Conservation (phyloP, 352 stramenopile genomes). For the Phytopythium litorale region DNA sequence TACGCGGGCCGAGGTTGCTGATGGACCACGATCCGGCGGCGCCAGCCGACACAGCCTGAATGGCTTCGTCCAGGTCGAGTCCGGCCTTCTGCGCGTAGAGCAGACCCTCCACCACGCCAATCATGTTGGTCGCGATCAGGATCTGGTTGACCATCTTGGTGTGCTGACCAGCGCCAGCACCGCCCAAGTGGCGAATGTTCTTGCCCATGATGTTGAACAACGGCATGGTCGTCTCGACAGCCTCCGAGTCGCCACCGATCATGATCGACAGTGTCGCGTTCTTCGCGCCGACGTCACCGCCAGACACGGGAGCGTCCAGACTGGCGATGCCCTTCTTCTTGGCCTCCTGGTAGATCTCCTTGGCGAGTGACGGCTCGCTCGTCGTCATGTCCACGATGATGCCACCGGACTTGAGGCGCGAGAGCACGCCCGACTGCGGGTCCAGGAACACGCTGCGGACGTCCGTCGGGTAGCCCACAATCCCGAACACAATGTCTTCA, state of each 20-base stretch:
- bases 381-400: conserved; percentile 92
- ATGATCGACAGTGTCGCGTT: conserved; percentile 89
- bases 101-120: conserved; percentile 85
- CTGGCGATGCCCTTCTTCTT: conserved; percentile 69
- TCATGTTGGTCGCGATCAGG: conserved; percentile 88
- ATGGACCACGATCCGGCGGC: conserved; percentile 89
- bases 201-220: conserved; percentile 89
- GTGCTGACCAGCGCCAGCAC: conserved; percentile 76
- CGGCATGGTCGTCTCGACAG: conserved; percentile 68
- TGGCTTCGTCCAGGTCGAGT: conserved; percentile 84
- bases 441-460: conserved; percentile 79
- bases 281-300: conserved; percentile 83
- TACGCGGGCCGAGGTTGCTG: conserved; percentile 87
- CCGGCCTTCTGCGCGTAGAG: conserved; percentile 85
- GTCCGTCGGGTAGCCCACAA: conserved; percentile 87
- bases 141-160: conserved; percentile 94
- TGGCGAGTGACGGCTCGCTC: conserved; percentile 81
- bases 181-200: conserved; percentile 90
- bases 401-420: conserved; percentile 63
- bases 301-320: conserved; percentile 79
- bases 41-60: conserved; percentile 79
- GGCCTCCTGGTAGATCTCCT: conserved; percentile 80
- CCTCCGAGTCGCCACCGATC: conserved; percentile 80
- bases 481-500: conserved; percentile 87
- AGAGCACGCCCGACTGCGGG: conserved; percentile 55